Base-by-base conservation (phyloP, 371 early-diverging fungal genomes). In the Syncephalis fuscata region DNA sequence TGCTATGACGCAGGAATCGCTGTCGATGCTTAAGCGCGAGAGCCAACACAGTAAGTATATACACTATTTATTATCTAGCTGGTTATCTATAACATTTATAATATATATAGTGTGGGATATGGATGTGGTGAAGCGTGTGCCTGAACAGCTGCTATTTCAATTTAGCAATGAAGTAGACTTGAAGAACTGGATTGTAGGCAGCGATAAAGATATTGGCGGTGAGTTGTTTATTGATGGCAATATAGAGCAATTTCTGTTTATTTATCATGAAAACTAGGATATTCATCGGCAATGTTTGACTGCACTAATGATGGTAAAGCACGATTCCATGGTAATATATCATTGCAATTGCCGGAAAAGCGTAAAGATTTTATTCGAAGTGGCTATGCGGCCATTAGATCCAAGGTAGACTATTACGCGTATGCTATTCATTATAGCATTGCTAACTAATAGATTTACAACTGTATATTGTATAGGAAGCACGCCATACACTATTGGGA, bases 171-270 rank as follows among this genome's bases (percentile, higher is more conserved):
- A 72, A 38, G 66, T 73, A 38, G 74, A 74, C 52, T 53, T 82
- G 16, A 56, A 77, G 41, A 54, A 69, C n/a, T 93, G 87, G 85
- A 64, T 76, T 5, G 68, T 83, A 22, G 94, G 94, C 0, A 76
- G 80, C 14, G 94, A 93, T 62, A 77, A 80, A 51, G 92, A 93
- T 60, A 85, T 93, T 65, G 91, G 91, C 45, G 90, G 80, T 52
- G 58, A 56, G 27, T 72, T 23, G 16, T 39, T 5, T 4, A 3
- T 45, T 7, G 11, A 7, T 7, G 11, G 32, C 11, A 32, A 32
- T 32, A 32, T 4, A 4, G 4, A 32, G 32, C 11, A 32, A 11
- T 11, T 32, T 7, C 7, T 32, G 11, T 4, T 32, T 7, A 32
- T 32, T 7, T 32, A 32, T 32, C 4, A 4, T 32, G 11, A 7